Evolutionary conservation across 768 basidiomycete genomes (phyloP).

Genomic region (Punctularia strigosozonata): DNA sequence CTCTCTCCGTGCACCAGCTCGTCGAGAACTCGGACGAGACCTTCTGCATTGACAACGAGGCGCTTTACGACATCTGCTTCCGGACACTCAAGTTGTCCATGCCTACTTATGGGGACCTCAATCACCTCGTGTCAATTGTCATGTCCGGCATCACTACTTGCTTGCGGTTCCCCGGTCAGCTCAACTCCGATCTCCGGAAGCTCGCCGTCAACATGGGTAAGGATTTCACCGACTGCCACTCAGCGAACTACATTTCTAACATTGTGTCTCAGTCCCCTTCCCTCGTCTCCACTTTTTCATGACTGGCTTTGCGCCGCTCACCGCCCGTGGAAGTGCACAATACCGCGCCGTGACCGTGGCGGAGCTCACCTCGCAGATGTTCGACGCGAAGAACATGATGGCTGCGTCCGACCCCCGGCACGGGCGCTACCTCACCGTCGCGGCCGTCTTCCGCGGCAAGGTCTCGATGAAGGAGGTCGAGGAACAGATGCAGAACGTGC

Average conservation of each 20-base stretch:
- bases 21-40: conserved; percentile 99
- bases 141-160: conserved; percentile 99
- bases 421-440: conserved; percentile 96
- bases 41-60: conserved; percentile 99
- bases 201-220: conserved; percentile 97
- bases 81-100: conserved; percentile 92
- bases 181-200: conserved; percentile 97
- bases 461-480: conserved; percentile 99
- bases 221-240: conserved; percentile 12
- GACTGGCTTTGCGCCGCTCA: conserved; percentile 91
- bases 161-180: conserved; percentile 98
- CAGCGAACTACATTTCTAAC: conserved; percentile 7
- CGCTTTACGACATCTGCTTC: conserved; percentile 98
- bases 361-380: conserved; percentile 98
- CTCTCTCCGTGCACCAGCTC: conserved; percentile 94
- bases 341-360: conserved; percentile 97
- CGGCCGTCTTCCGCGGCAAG: conserved; percentile 97
- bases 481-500: conserved; percentile 96
- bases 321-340: conserved; percentile 86
- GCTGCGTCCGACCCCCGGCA: conserved; percentile 94
- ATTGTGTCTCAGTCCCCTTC: conserved; percentile 76
- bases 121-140: conserved; percentile 94
- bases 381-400: conserved; percentile 99
- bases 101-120: conserved; percentile 95
- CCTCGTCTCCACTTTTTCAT: conserved; percentile 99